Percentiles rank a stretch among this genome's conserved stretches.
phyloP scores from a whole-genome alignment of 2,329 filamentous ascomycete species.

The Penicillium sp. region DNA sequence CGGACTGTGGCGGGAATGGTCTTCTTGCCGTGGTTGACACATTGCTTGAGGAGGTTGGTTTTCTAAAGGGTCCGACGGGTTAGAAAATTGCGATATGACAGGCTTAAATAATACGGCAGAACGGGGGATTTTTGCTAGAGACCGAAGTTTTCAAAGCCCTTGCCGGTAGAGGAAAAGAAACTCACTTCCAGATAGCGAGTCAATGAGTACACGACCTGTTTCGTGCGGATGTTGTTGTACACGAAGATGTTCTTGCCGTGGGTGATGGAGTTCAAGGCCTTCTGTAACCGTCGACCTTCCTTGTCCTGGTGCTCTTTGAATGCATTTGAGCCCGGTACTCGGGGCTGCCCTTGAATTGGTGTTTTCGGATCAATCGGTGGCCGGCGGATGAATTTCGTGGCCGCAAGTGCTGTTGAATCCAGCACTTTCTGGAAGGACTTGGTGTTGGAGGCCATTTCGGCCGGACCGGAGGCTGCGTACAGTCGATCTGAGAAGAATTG shows the following conservation, averaged over 20 bases:
- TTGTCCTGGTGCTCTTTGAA: constrained; percentile 39
- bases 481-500: constrained; percentile 9
- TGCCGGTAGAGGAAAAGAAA: neutral
- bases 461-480: constrained; percentile 24
- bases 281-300: constrained; percentile 43
- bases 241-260: constrained; percentile 63
- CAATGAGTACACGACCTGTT: constrained; percentile 65
- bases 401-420: constrained; percentile 42
- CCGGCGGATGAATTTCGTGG: constrained; percentile 38
- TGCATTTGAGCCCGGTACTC: constrained; percentile 44
- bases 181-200: constrained; percentile 56
- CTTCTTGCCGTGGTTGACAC: constrained; percentile 65
- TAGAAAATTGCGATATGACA: constrained; percentile 9
- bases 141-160: neutral
- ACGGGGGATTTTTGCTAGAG: too few species aligned
- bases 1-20: constrained; percentile 58
- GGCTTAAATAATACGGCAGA: neutral
- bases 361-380: constrained; percentile 36
- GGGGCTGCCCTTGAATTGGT: constrained; percentile 45
- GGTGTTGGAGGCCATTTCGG: constrained; percentile 38
- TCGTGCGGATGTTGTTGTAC: constrained; percentile 61
- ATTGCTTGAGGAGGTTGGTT: constrained; percentile 55
- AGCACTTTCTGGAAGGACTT: constrained; percentile 39
- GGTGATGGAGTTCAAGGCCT: constrained; percentile 48
- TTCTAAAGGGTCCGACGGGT: constrained; percentile 38